Evolutionary conservation across 768 basidiomycete genomes (phyloP).

Genomic region (Lanmaoa pseudosensibilis): DNA sequence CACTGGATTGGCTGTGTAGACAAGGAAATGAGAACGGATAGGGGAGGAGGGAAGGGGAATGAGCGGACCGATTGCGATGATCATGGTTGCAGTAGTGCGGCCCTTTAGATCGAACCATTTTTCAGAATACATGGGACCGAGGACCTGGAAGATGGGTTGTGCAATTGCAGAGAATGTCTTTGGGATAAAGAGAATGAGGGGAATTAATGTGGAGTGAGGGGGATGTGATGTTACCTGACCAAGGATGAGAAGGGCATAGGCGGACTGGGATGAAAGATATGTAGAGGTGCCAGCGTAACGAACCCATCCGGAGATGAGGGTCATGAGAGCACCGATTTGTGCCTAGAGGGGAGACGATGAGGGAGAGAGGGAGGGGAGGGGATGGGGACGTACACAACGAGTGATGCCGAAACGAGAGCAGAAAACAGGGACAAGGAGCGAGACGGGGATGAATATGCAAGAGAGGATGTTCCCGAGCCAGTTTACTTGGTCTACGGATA

Average conservation of each 20-base stretch:
- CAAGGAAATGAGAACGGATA: not conserved
- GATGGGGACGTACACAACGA: constrained; percentile 50
- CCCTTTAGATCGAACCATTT: constrained; percentile 78
- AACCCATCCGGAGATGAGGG: constrained; percentile 72
- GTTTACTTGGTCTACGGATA: constrained; percentile 70
- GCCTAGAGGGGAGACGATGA: constrained; percentile 43
- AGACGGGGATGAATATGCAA: constrained; percentile 60
- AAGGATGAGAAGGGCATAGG: constrained; percentile 67
- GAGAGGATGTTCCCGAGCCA: constrained; percentile 77
- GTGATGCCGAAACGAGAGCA: constrained; percentile 60
- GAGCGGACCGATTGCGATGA: constrained; percentile 45
- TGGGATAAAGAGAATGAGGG: not conserved
- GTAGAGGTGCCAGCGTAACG: constrained; percentile 68
- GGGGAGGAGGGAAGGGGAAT: not conserved
- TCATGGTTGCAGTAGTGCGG: constrained; percentile 77
- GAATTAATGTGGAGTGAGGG: not conserved
- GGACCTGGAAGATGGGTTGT: constrained; percentile 73
- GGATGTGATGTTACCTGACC: constrained; percentile 53
- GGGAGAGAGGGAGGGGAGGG: not conserved
- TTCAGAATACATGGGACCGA: constrained; percentile 81
- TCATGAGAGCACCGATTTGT: constrained; percentile 51
- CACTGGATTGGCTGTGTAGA: constrained; percentile 61
- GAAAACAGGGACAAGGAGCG: constrained; percentile 58
- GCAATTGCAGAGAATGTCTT: constrained; percentile 64
- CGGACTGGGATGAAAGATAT: constrained; percentile 48